Conservation (phyloP, 176 grass and related monocot species). For the Saccharum officinarum region DNA sequence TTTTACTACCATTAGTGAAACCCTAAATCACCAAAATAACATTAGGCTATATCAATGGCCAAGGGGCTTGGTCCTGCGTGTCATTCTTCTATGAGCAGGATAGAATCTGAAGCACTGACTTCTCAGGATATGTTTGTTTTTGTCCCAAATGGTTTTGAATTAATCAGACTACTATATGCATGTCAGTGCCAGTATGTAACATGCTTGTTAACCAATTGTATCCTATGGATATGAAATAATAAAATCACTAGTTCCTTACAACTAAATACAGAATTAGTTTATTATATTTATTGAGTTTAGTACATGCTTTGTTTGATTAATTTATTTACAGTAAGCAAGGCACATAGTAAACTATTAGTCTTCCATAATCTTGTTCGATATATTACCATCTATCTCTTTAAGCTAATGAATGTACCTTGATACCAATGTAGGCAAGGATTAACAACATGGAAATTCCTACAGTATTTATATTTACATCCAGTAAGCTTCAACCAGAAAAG, state of each 20-base stretch:
- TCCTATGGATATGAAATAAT: neutral
- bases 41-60: neutral
- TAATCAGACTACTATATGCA: neutral
- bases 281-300: neutral
- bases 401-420: neutral
- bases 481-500: conserved; percentile 11
- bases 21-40: too few species aligned
- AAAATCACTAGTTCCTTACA: neutral
- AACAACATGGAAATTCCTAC: neutral
- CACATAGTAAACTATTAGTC: neutral
- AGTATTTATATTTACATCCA: neutral
- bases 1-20: neutral
- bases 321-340: neutral
- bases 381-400: neutral
- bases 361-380: neutral
- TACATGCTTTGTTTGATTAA: neutral
- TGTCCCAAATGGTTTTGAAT: neutral
- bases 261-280: neutral
- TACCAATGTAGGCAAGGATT: neutral
- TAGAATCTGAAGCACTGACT: neutral
- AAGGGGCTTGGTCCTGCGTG: neutral
- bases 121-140: neutral
- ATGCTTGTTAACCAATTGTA: neutral
- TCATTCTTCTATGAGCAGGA: neutral
- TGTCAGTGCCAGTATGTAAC: neutral